Base-by-base conservation (phyloP, 208 protist genomes). In the Phytomonas francai region DNA sequence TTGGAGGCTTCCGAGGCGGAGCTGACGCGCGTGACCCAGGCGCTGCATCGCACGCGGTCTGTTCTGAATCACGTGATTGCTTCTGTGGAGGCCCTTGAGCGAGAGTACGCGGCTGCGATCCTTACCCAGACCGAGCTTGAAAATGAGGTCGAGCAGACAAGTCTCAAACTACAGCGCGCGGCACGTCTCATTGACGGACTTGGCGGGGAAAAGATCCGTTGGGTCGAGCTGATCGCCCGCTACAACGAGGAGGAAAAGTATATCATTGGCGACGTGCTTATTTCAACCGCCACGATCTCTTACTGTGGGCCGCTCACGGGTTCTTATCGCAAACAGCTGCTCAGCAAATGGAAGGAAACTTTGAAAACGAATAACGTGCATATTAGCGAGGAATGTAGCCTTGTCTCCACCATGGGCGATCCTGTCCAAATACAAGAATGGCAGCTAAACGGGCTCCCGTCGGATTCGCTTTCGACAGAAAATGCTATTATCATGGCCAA, bases 401-500 rank as follows among this genome's bases (percentile, higher is more conserved):
- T 99, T 25, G 81, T 94, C 22, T 77, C 85, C 28, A 98, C 95
- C 54, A 83, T 97, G 9, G 94, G 89, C 39, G 96, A 99, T 73
- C 82, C 97, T 7, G 93, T 99, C 56, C 62, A 92, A 76, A 96
- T 99, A 51, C 91, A 98, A 63, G 79, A 97, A 70, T 99, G 97
- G 97, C 85, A 97, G 71, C 74, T 99, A 28, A 91, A 84, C 72
- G 97, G 97, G 3, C 84, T 99, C 16, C 98, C 98, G 42, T 87
- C 91, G 16, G 98, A 99, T 81, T 70, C 77, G 9, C 74, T 99
- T 14, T 98, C 96, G 1, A 94, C 95, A 14, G 97, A 99, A 77
- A 99, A 99, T 76, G 98, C 87, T 57, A 97, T 99, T 70, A 98
- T 99, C 66, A 78, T 99, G 34, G 73, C 83, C 39, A 94, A 95